Conservation (phyloP, 352 stramenopile genomes). For the Thraustotheca clavata region DNA sequence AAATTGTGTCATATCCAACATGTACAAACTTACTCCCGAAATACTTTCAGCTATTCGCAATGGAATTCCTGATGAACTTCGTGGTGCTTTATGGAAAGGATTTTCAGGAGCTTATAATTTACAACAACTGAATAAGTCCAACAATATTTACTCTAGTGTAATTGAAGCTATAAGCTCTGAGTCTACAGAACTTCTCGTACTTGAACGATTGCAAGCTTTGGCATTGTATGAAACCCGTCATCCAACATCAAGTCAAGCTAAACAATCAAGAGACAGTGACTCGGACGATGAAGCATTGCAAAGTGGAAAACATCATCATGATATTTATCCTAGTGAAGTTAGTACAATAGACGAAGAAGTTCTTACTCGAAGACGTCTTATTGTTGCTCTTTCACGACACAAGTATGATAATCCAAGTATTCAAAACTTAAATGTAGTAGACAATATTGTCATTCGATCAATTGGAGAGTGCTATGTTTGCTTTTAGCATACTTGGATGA, state of each 20-base stretch:
- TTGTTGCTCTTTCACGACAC: constrained; percentile 61
- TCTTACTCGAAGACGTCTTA: constrained; percentile 39
- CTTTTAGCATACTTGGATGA: constrained; percentile 70
- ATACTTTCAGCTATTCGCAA: constrained; percentile 64
- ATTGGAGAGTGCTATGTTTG: constrained; percentile 56
- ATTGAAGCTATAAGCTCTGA: not conserved
- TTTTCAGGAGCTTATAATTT: constrained; percentile 56
- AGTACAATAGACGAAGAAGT: constrained; percentile 47
- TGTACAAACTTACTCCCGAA: constrained; percentile 54
- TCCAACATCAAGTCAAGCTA: not conserved
- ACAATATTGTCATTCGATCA: constrained; percentile 60
- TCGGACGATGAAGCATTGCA: not conserved
- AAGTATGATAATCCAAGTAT: constrained; percentile 33
- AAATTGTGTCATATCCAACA: constrained; percentile 52
- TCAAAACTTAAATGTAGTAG: constrained; percentile 22
- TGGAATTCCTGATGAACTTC: constrained; percentile 68
- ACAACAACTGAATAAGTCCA: constrained; percentile 20
- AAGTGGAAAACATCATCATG: not conserved
- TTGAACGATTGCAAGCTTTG: not conserved
- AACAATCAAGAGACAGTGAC: not conserved
- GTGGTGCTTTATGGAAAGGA: constrained; percentile 62
- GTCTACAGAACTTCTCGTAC: too few species aligned
- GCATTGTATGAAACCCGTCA: not conserved
- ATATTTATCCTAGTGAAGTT: constrained; percentile 63
- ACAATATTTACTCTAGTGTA: not conserved